Percentiles rank a stretch among this genome's conserved stretches.
phyloP scores from a whole-genome alignment of 2,329 filamentous ascomycete genomes.

The Ophiostoma piceae region DNA sequence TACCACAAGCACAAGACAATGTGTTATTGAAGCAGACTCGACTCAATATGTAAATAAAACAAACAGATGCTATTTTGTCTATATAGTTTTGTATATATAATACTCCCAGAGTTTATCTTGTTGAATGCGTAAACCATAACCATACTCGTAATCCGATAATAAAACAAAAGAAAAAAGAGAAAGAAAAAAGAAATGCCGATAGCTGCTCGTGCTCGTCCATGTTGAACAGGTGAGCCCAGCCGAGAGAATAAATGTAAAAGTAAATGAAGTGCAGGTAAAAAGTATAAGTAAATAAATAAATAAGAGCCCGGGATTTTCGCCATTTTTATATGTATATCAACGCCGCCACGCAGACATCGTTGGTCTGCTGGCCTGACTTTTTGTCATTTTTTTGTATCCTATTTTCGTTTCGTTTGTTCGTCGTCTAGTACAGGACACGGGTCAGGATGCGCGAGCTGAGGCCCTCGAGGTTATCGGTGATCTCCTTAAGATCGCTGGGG shows the following conservation, averaged over 20 bases:
- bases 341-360: slow-evolving; percentile 13
- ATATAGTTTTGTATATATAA: neutral
- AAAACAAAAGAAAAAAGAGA: neutral
- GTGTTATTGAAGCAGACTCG: neutral
- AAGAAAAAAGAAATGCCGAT: neutral
- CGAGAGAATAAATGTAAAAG: slow-evolving; percentile 10
- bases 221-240: slow-evolving; percentile 28
- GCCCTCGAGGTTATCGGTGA: slow-evolving; percentile 76
- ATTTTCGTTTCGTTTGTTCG: slow-evolving; percentile 1
- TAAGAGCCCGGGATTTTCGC: slow-evolving; percentile 17
- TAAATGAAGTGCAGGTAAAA: slow-evolving; percentile 11
- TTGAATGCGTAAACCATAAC: slow-evolving; percentile 14
- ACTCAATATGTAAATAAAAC: neutral
- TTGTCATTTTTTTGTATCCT: slow-evolving; percentile 7
- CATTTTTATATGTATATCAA: slow-evolving; percentile 14
- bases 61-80: neutral
- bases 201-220: slow-evolving; percentile 23
- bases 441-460: slow-evolving; percentile 57
- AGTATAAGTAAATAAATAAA: slow-evolving; percentile 18
- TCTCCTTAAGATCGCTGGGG: slow-evolving; percentile 72
- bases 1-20: neutral
- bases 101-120: slow-evolving; percentile 9
- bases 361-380: slow-evolving; percentile 10
- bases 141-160: neutral
- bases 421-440: slow-evolving; percentile 42